Evolutionary conservation across 139 green algal genomes (phyloP), one percentile per base, ranked within the genome.

Genomic region (Edaphochlamys debaryana): DNA sequence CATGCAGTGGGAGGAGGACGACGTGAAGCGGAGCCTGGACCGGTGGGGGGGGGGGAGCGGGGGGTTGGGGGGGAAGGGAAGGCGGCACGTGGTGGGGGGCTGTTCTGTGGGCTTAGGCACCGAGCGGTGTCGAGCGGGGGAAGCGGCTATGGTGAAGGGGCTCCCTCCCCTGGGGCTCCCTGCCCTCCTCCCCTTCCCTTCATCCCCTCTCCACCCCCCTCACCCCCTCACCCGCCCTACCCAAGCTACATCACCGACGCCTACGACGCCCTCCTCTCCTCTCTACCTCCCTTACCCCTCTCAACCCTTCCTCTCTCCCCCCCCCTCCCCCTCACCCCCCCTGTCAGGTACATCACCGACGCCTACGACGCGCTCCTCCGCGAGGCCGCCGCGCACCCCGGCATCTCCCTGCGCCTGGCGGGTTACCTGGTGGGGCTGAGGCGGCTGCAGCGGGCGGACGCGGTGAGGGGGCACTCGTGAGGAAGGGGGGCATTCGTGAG

Each of bases 1-100:
- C 85, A 90, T 96, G 78, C 92, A 92, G 74, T 95, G 93, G 93
- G 92, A 93, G 63, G 92, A 96, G 79, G 90, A 94, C 17, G 95
- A 96, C 67, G 92, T 98, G 0, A 93, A 93, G 69, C 72, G 72
- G 34, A 63, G 73, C 17, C 88, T 92, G 48, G 90, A 94, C 56
- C 63, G 66, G 40, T 86, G 45, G 0, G 71, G 34, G 3, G 23
- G 22, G 34, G 40, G 67, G 79, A 63, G 27, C 54, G 86, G 38
- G 8, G 27, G 50, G 48, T 40, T 15, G 41, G 32, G 30, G 19
- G 3, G 78, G 40, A 30, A 41, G 6, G 11, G 25, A 11, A 32
- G 1, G 7, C 7, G 50, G 83, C 5, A 22, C 2, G 34, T 37
- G 58, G 74, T 42, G 37, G 40, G 27, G 41, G 63, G 1, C 15